These are phyloP conservation scores for Naumovozyma baii DNA, from an alignment of 805 yeast genomes.

Conservation along the genomic window DNA sequence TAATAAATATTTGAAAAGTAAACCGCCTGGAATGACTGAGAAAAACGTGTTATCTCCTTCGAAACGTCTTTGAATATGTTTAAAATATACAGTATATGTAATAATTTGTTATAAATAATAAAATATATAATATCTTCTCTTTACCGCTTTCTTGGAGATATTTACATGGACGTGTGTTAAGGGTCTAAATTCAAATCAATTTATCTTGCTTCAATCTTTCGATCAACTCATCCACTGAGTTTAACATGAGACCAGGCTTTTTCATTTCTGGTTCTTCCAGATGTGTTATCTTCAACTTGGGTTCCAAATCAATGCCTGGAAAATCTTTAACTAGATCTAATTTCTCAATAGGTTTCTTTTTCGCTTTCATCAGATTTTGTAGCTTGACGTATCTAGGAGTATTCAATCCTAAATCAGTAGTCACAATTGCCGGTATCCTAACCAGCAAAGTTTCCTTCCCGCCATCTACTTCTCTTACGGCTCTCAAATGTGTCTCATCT, in stretches of 20 bases:
- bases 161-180: not conserved
- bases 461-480: conserved; percentile 91
- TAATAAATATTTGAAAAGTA: conserved; percentile 15
- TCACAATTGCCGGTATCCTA: conserved; percentile 71
- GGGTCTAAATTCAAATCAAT: conserved; percentile 38
- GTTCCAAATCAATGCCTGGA: conserved; percentile 47
- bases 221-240: conserved; percentile 71
- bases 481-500: conserved; percentile 46
- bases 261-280: conserved; percentile 83
- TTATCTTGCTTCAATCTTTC: conserved; percentile 67
- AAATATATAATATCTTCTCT: too few relatives aligned
- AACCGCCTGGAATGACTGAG: conserved; percentile 25
- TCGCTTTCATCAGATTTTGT: conserved; percentile 97
- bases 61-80: not conserved
- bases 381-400: conserved; percentile 93
- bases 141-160: not conserved
- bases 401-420: conserved; percentile 88
- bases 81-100: not conserved
- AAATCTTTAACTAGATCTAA: conserved; percentile 50
- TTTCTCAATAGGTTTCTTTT: conserved; percentile 82
- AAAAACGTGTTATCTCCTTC: conserved; percentile 15
- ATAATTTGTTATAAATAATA: too few relatives aligned
- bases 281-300: conserved; percentile 57
- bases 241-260: conserved; percentile 72
- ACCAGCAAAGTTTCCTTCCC: conserved; percentile 80